phyloP scores from a whole-genome alignment of 768 basidiomycete species.

The Tricholoma furcatifolium region DNA sequence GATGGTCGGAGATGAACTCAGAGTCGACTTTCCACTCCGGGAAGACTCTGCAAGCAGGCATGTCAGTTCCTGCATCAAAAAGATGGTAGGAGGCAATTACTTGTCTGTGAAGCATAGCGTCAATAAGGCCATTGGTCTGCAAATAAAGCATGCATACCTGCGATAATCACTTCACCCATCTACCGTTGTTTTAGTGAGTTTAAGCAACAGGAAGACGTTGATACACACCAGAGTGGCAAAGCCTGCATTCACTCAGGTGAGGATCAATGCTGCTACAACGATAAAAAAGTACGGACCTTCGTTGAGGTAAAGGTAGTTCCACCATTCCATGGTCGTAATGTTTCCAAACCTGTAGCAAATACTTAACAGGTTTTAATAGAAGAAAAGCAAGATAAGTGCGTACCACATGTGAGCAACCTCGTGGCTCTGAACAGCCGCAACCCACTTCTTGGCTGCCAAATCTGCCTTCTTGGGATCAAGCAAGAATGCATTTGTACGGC shows the following conservation, averaged over 20 bases:
- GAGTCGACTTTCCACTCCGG: constrained; percentile 87
- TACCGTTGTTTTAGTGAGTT: constrained; percentile 21
- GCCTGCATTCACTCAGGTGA: constrained; percentile 37
- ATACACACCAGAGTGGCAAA: constrained; percentile 75
- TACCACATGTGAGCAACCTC: constrained; percentile 87
- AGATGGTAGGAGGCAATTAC: constrained; percentile 24
- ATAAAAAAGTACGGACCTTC: constrained; percentile 51
- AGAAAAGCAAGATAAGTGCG: constrained; percentile 12
- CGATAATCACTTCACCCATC: constrained; percentile 88
- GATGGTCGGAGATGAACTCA: constrained; percentile 75
- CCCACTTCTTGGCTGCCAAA: constrained; percentile 72
- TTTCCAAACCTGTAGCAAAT: constrained; percentile 73
- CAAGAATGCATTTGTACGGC: constrained; percentile 78
- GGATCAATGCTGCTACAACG: not conserved
- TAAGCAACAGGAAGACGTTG: not conserved
- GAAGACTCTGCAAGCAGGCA: constrained; percentile 47
- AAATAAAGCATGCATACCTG: constrained; percentile 42
- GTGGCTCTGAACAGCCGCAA: constrained; percentile 78
- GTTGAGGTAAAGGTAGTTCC: constrained; percentile 81
- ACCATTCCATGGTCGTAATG: constrained; percentile 93
- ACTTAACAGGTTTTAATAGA: not conserved
- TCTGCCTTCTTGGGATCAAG: constrained; percentile 77
- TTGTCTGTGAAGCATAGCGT: constrained; percentile 40
- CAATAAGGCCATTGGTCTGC: not conserved
- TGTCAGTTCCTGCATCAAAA: not conserved